These are phyloP conservation scores for Clausena lansium DNA, from an alignment of 345 rosid species.

Conservation along the genomic window DNA sequence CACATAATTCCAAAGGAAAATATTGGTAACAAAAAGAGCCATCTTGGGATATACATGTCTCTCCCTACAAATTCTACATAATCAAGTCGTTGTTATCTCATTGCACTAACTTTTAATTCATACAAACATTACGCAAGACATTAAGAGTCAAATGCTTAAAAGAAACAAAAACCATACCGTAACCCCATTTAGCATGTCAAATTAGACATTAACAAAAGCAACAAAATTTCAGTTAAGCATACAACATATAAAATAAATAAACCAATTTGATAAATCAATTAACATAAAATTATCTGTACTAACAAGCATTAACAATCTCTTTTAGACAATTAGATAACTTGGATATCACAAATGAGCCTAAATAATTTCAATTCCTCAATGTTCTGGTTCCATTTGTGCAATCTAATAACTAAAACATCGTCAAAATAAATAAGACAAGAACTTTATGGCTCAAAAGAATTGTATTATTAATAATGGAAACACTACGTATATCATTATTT, in stretches of 20 bases:
- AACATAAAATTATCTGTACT: not conserved
- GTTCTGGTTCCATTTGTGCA: not conserved
- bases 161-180: not conserved
- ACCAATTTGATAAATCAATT: not conserved
- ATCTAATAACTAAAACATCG: no score
- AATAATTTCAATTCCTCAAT: not conserved
- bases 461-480: no score
- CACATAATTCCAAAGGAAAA: not conserved
- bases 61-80: not conserved
- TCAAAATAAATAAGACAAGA: no score
- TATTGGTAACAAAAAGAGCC: not conserved
- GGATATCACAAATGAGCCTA: not conserved
- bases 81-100: not conserved
- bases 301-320: not conserved
- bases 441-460: no score
- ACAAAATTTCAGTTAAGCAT: not conserved
- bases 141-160: not conserved
- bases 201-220: not conserved
- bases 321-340: not conserved
- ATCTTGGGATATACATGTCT: not conserved
- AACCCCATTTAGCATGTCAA: not conserved
- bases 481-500: no score
- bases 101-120: not conserved
- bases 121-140: not conserved
- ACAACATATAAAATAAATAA: not conserved